Percentiles rank a stretch among this genome's conserved stretches.
Conservation (phyloP, 805 yeast genomes). For the Kuraishia cidri region DNA sequence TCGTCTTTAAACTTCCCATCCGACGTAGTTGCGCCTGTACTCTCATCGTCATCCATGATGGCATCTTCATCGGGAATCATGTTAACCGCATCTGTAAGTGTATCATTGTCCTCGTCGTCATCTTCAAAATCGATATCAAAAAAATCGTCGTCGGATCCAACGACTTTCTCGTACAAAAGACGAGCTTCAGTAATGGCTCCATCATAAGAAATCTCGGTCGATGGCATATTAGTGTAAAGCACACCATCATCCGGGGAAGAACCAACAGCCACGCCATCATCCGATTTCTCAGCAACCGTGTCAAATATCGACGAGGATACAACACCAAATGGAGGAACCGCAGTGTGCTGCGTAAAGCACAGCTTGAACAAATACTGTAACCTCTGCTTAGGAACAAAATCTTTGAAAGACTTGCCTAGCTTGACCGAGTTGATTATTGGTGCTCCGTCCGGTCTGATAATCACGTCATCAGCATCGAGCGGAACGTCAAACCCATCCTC, state of each 20-base stretch:
- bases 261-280: conserved; percentile 25
- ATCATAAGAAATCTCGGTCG: conserved; percentile 83
- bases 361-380: conserved; percentile 53
- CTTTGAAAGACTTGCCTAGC: conserved; percentile 77
- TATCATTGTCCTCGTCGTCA: conserved; percentile 51
- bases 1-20: conserved; percentile 21
- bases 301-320: conserved; percentile 31
- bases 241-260: conserved; percentile 41
- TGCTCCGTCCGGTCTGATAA: conserved; percentile 47
- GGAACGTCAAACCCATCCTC: conserved; percentile 48
- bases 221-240: conserved; percentile 54
- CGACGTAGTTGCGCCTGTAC: background rate
- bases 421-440: conserved; percentile 73
- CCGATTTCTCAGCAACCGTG: conserved; percentile 11
- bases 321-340: conserved; percentile 47
- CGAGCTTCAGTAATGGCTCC: conserved; percentile 82
- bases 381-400: conserved; percentile 75
- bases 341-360: conserved; percentile 49
- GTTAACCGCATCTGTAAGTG: conserved; percentile 12
- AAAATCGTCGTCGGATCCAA: conserved; percentile 93
- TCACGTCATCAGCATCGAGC: conserved; percentile 42
- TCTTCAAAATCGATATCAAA: conserved; percentile 96
- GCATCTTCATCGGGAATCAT: conserved; percentile 29
- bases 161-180: conserved; percentile 63
- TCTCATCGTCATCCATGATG: conserved; percentile 7